phyloP scores from a whole-genome alignment of 73 alveolate species.

The Uronychia setigera region DNA sequence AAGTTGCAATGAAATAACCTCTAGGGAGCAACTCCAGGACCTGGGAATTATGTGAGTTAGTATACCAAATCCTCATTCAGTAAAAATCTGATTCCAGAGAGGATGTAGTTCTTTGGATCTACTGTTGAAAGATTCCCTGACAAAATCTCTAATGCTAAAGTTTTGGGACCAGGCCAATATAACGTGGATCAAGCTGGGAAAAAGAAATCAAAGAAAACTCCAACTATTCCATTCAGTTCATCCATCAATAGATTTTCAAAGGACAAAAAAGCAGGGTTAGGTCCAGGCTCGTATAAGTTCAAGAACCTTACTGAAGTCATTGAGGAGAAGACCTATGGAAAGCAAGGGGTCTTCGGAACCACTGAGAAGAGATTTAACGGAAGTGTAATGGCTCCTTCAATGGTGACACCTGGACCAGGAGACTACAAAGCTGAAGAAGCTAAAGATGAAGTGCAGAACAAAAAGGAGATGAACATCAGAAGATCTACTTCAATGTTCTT shows the following conservation, averaged over 20 bases:
- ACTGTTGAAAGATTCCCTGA: conserved; percentile 66
- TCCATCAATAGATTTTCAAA: conserved; percentile 18
- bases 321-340: conserved; percentile 25
- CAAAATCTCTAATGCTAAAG: neutral
- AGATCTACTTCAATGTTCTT: conserved; percentile 63
- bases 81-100: conserved; percentile 59
- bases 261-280: conserved; percentile 25
- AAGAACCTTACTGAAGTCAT: conserved; percentile 12
- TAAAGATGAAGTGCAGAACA: conserved; percentile 10
- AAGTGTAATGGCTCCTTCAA: neutral
- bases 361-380: conserved; percentile 71
- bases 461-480: conserved; percentile 51
- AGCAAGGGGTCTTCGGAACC: conserved; percentile 64
- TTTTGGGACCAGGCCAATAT: conserved; percentile 45
- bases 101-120: conserved; percentile 75
- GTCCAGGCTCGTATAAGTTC: conserved; percentile 54
- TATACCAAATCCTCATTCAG: conserved; percentile 49
- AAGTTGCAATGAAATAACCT: neutral
- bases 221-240: conserved; percentile 15
- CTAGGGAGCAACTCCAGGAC: conserved; percentile 72
- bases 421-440: conserved; percentile 57
- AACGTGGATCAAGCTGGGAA: neutral
- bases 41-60: conserved; percentile 60
- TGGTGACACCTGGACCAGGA: conserved; percentile 78
- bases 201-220: conserved; percentile 13